Percentiles rank a stretch among this genome's conserved stretches.
phyloP scores from a whole-genome alignment of 179 eudicot genomes.

The Silene coronaria region DNA sequence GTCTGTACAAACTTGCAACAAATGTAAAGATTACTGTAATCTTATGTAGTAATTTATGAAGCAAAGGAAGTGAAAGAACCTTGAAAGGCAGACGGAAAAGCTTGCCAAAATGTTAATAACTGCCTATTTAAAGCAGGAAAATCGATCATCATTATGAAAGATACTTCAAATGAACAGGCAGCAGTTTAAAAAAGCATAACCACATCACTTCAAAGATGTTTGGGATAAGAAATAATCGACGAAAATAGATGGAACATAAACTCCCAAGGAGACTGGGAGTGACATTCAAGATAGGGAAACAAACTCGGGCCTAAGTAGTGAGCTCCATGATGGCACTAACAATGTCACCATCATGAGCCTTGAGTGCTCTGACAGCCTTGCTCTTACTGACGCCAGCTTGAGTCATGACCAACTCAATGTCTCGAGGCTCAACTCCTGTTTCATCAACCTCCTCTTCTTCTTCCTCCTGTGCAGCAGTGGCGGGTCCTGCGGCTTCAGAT shows the following conservation, averaged over 20 bases:
- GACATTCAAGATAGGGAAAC: slow-evolving; percentile 6
- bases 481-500: slow-evolving; percentile 40
- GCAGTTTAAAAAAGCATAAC: slow-evolving; percentile 14
- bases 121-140: slow-evolving; percentile 7
- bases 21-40: neutral
- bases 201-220: slow-evolving; percentile 17
- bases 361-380: slow-evolving; percentile 86
- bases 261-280: slow-evolving; percentile 5
- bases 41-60: neutral
- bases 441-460: slow-evolving; percentile 78
- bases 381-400: slow-evolving; percentile 62
- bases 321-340: slow-evolving; percentile 87
- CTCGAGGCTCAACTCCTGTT: slow-evolving; percentile 66
- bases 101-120: neutral
- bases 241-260: slow-evolving; percentile 8
- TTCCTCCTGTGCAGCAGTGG: slow-evolving; percentile 47
- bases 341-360: slow-evolving; percentile 61
- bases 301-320: slow-evolving; percentile 40
- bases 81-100: no score
- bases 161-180: slow-evolving; percentile 12
- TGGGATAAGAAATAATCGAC: neutral
- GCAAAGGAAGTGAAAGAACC: no score
- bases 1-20: neutral
- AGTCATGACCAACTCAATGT: slow-evolving; percentile 87
- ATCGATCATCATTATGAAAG: neutral